Evolutionary conservation across 2,329 filamentous ascomycete species (phyloP).

Genomic region (Talaromyces verruculosus): DNA sequence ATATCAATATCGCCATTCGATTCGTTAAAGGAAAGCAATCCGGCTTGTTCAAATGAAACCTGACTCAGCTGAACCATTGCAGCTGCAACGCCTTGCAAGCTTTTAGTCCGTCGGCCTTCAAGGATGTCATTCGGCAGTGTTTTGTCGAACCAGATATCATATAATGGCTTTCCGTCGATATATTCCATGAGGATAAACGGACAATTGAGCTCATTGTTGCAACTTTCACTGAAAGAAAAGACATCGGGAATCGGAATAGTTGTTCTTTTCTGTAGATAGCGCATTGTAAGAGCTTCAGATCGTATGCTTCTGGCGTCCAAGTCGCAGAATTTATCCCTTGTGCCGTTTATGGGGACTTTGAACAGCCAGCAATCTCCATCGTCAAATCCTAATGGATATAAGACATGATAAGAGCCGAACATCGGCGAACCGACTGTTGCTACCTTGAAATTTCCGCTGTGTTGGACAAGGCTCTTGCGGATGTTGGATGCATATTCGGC

Average conservation of each 20-base stretch:
- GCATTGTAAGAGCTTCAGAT: constrained; percentile 10
- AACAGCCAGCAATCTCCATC: neutral
- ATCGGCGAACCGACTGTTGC: neutral
- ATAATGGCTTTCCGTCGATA: neutral
- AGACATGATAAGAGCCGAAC: neutral
- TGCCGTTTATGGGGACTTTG: neutral
- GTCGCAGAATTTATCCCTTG: neutral
- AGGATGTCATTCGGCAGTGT: neutral
- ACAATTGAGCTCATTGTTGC: neutral
- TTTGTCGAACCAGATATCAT: neutral
- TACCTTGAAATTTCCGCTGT: neutral
- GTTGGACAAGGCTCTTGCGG: neutral
- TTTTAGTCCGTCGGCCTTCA: neutral
- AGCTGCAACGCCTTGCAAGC: neutral
- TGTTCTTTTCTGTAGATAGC: neutral
- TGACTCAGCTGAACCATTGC: neutral
- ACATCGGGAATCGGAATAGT: neutral
- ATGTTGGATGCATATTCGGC: neutral
- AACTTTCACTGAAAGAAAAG: neutral
- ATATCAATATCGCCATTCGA: neutral
- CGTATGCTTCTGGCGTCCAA: neutral
- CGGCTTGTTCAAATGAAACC: neutral
- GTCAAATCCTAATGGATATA: neutral
- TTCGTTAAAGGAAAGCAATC: neutral
- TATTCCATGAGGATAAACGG: neutral